Evolutionary conservation across 2,329 filamentous ascomycete species (phyloP).

Genomic region (Sporothrix pseudoabietina): DNA sequence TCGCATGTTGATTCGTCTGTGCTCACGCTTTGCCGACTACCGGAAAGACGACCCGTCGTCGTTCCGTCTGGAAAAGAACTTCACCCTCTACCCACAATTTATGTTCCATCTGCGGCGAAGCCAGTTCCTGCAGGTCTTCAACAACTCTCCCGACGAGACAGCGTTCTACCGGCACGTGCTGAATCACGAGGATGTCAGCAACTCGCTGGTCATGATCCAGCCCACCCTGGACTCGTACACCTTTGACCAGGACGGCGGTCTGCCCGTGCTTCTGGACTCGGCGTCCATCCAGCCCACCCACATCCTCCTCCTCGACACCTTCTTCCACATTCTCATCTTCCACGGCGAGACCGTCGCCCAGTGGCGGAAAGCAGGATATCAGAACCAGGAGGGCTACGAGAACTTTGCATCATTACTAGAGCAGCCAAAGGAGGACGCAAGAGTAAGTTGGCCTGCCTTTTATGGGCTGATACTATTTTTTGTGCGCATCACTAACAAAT

Average conservation of each 20-base stretch:
- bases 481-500: conserved; percentile 34
- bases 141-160: conserved; percentile 98
- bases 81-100: conserved; percentile 97
- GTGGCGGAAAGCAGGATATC: conserved; percentile 97
- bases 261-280: conserved; percentile 93
- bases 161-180: conserved; percentile 98
- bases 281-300: conserved; percentile 94
- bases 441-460: conserved; percentile 44
- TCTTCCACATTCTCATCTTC: conserved; percentile 99
- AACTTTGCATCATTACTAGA: conserved; percentile 89
- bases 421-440: conserved; percentile 93
- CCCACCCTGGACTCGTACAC: conserved; percentile 97
- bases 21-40: conserved; percentile 96
- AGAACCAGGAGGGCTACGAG: conserved; percentile 97
- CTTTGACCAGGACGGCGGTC: conserved; percentile 89
- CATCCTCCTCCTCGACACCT: conserved; percentile 91
- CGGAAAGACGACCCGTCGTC: conserved; percentile 97
- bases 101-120: conserved; percentile 98
- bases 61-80: conserved; percentile 97
- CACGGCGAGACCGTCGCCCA: conserved; percentile 97
- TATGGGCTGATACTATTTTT: background rate
- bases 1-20: conserved; percentile 94
- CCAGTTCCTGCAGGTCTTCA: conserved; percentile 98
- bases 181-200: conserved; percentile 95
- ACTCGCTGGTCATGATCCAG: conserved; percentile 98